Base-by-base conservation (phyloP, 306 rosid species). In the Acmispon strigosus region DNA sequence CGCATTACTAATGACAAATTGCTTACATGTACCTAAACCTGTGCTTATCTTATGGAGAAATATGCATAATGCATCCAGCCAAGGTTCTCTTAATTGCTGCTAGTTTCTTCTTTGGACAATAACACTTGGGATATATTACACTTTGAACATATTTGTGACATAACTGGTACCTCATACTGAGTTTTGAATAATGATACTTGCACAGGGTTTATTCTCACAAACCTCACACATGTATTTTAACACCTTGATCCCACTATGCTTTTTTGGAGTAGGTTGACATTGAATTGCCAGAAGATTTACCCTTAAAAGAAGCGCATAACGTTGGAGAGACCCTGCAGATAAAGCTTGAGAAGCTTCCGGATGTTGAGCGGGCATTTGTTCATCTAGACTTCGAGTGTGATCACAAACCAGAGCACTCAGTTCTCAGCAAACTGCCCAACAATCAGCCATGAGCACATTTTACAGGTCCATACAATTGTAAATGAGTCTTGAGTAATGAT, bases 321-420 rank as follows among this genome's bases (percentile, higher is more conserved):
- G 86, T 93, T 37, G 96, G 96, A 63, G 96, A 93, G 83, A 47
- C 78, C 15, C 78, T 90, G 34, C 98, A 90, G 76, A 79, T 85
- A 72, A 88, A 93, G 62, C 74, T 90, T 0, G 96, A 93, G 76
- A 87, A 85, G 62, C 91, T 93, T 54, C 83, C 90, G 8, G 98
- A 90, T 62, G 97, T 90, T 6, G 96, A 93, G 78, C 83, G 86
- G 5, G 86, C 86, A 72, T 93, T 90, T 69, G 98, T 93, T 82
- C 98, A 93, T 81, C 84, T 93, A 13, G 98, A 93, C 86, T 93
- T 83, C n/a, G 98, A 93, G 75, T 93, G 98, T 18, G 92, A 88
- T 5, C 98, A 93, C 80, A 93, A 93, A 64, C 98, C 98, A 36
- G 98, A 93, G 70, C 98, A 93, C 73, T 80, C 81, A n/a, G 83